These are phyloP conservation scores for Xylariales sp. DNA, from an alignment of 2,329 filamentous ascomycete genomes.

Conservation along the genomic window DNA sequence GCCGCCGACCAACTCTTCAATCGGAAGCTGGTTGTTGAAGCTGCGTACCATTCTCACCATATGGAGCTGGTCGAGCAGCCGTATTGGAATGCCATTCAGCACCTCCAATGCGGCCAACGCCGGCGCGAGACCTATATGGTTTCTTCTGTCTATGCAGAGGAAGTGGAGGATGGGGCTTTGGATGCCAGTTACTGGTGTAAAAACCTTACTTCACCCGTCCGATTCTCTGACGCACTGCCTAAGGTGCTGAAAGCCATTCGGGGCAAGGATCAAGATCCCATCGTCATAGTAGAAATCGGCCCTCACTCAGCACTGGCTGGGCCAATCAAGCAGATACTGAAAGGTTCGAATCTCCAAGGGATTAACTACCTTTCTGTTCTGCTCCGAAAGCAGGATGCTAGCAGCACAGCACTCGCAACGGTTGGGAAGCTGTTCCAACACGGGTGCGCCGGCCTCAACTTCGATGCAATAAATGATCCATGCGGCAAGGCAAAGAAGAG, in stretches of 20 bases:
- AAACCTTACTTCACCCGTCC: not conserved
- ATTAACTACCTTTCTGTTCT: not conserved
- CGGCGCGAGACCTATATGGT: no score
- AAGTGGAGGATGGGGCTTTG: no score
- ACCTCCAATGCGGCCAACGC: no score
- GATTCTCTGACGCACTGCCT: not conserved
- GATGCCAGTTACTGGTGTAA: not conserved
- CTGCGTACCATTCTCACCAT: conserved; percentile 26
- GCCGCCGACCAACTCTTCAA: conserved; percentile 20
- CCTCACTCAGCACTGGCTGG: conserved; percentile 18
- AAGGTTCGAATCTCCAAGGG: not conserved
- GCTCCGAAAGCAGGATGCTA: not conserved
- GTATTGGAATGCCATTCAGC: no score
- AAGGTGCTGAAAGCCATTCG: not conserved
- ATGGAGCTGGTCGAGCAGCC: no score
- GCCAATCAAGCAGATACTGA: conserved; percentile 14
- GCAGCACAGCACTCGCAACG: no score
- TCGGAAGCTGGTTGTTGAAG: conserved; percentile 17
- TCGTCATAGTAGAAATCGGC: conserved; percentile 23
- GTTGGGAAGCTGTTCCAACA: no score
- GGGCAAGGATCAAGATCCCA: not conserved
- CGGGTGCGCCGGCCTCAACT: no score
- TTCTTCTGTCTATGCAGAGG: no score
- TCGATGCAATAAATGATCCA: no score
- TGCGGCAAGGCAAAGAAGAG: no score